These are phyloP conservation scores for Podospora fimiseda DNA, from an alignment of 495 filamentous ascomycete genomes.

Conservation along the genomic window DNA sequence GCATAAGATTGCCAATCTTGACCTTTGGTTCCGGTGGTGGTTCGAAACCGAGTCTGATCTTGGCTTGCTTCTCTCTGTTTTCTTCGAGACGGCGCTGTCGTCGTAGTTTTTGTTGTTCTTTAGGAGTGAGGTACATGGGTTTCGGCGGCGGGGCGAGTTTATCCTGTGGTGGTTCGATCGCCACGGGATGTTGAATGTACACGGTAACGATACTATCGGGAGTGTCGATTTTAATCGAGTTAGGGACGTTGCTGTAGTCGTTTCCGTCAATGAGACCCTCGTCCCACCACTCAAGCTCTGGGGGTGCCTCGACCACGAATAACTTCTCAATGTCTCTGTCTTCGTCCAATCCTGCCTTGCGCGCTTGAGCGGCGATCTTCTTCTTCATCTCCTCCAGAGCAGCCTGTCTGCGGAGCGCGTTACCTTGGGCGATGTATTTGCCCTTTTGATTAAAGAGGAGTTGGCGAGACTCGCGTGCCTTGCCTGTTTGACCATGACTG, in stretches of 20 bases:
- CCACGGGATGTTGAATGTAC: slow-evolving; percentile 91
- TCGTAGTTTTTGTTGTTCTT: slow-evolving; percentile 86
- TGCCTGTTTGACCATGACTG: slow-evolving; percentile 52
- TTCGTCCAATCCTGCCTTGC: slow-evolving; percentile 85
- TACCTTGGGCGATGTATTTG: slow-evolving; percentile 92
- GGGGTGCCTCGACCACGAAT: slow-evolving; percentile 77
- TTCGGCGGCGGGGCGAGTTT: slow-evolving; percentile 71
- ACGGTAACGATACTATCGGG: slow-evolving; percentile 78
- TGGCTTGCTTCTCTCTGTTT: slow-evolving; percentile 91
- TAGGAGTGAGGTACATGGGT: slow-evolving; percentile 85
- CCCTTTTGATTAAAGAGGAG: slow-evolving; percentile 93
- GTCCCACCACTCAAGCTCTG: slow-evolving; percentile 97
- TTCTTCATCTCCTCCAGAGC: slow-evolving; percentile 91
- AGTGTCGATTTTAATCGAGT: slow-evolving; percentile 65
- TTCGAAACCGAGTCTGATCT: slow-evolving; percentile 83
- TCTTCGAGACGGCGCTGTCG: slow-evolving; percentile 86
- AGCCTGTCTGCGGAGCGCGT: slow-evolving; percentile 76
- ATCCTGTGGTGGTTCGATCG: slow-evolving; percentile 84
- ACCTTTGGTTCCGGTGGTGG: slow-evolving; percentile 89
- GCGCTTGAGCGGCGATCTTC: slow-evolving; percentile 75
- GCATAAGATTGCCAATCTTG: slow-evolving; percentile 94
- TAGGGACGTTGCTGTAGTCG: slow-evolving; percentile 63
- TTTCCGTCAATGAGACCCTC: slow-evolving; percentile 71
- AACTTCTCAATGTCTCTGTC: slow-evolving; percentile 84
- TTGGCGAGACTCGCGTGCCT: slow-evolving; percentile 60